Evolutionary conservation across 2,329 filamentous ascomycete genomes (phyloP).

Genomic region (Sodiomyces alkalinus): DNA sequence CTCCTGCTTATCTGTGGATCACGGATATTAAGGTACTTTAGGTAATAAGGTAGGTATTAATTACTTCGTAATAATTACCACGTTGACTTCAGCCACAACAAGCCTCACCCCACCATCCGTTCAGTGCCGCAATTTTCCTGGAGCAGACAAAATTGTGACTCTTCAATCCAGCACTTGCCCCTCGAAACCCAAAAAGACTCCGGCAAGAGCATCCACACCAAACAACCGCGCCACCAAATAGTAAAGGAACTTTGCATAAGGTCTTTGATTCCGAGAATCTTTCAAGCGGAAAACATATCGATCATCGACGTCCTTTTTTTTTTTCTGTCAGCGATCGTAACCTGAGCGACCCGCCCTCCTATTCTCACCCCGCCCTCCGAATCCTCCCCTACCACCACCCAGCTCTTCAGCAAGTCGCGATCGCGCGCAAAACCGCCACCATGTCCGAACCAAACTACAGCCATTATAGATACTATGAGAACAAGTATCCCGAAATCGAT

Average conservation of each 20-base stretch:
- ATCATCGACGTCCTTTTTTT: too few relatives aligned
- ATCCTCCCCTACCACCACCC: slow-evolving; percentile 11
- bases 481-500: slow-evolving; percentile 96
- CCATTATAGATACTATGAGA: slow-evolving; percentile 69
- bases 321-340: too few relatives aligned
- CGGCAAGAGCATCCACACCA: too few relatives aligned
- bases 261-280: too few relatives aligned
- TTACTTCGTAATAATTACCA: background rate
- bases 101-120: slow-evolving; percentile 5
- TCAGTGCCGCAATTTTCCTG: slow-evolving; percentile 3
- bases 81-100: background rate
- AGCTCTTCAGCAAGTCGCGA: slow-evolving; percentile 5
- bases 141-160: slow-evolving; percentile 4
- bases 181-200: too few relatives aligned
- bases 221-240: too few relatives aligned
- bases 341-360: too few relatives aligned
- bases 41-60: too few relatives aligned
- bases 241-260: too few relatives aligned
- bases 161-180: background rate
- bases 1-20: slow-evolving; percentile 4
- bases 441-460: slow-evolving; percentile 89
- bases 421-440: slow-evolving; percentile 32
- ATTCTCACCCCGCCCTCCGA: slow-evolving; percentile 17
- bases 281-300: too few relatives aligned
- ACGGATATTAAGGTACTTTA: too few relatives aligned